Conservation (phyloP, 2,329 filamentous ascomycete genomes). For the Rachicladosporium sp. region DNA sequence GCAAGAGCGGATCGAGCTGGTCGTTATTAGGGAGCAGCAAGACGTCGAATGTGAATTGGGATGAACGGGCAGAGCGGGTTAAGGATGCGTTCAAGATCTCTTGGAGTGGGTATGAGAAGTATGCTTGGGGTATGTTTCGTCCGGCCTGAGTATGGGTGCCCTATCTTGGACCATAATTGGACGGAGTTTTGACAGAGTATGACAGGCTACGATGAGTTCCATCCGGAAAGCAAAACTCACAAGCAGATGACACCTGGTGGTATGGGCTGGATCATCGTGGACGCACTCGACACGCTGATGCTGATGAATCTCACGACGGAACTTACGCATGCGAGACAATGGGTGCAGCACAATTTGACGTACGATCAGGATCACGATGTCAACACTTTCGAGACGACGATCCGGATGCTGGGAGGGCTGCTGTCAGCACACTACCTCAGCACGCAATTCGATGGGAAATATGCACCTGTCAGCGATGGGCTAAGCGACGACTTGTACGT, state of each 20-base stretch:
- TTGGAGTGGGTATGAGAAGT: conserved; percentile 83
- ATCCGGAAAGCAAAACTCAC: conserved; percentile 67
- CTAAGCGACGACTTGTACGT: conserved; percentile 84
- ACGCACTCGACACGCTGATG: conserved; percentile 92
- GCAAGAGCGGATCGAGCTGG: background rate
- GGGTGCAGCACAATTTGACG: conserved; percentile 67
- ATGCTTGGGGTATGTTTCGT: conserved; percentile 72
- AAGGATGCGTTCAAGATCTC: conserved; percentile 82
- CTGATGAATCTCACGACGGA: conserved; percentile 92
- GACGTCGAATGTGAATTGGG: conserved; percentile 51
- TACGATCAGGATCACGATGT: conserved; percentile 93
- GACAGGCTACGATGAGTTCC: conserved; percentile 64
- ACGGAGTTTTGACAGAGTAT: conserved; percentile 3
- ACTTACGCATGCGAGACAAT: conserved; percentile 72
- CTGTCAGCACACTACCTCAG: conserved; percentile 93
- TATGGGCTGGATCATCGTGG: conserved; percentile 96
- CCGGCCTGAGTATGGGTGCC: conserved; percentile 5
- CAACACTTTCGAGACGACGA: conserved; percentile 95
- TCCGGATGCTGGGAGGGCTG: conserved; percentile 89
- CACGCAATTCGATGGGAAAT: conserved; percentile 61
- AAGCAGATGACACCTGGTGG: conserved; percentile 77
- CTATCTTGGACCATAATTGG: background rate
- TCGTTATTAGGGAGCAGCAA: conserved; percentile 2
- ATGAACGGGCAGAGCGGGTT: conserved; percentile 63
- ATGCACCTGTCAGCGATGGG: conserved; percentile 56